Evolutionary conservation across 192 early-diverging fungal genomes (phyloP).

Genomic region (Chytriomyces sp.): DNA sequence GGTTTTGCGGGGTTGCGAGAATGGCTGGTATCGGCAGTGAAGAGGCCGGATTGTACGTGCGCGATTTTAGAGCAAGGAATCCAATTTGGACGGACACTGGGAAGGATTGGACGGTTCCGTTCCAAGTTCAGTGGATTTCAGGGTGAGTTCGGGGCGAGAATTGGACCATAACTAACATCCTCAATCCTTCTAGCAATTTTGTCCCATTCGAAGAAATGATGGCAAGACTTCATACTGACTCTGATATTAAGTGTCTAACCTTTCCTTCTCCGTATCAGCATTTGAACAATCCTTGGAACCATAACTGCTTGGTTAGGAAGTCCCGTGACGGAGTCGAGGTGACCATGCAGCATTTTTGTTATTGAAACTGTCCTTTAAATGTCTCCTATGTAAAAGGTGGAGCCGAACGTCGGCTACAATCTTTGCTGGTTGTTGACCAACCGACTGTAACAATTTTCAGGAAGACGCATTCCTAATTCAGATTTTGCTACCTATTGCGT

Average conservation of each 20-base stretch:
- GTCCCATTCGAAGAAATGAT: slow-evolving; percentile 18
- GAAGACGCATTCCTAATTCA: too few relatives aligned
- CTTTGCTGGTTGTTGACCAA: too few relatives aligned
- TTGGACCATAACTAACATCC: neutral
- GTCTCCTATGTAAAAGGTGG: too few relatives aligned
- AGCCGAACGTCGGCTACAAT: too few relatives aligned
- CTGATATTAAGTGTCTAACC: neutral
- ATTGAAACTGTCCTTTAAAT: too few relatives aligned
- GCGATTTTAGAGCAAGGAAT: neutral
- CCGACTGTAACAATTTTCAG: too few relatives aligned
- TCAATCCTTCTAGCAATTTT: neutral
- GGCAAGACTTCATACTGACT: neutral
- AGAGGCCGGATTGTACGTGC: neutral
- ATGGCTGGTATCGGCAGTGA: slow-evolving; percentile 1
- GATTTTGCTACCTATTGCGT: too few relatives aligned
- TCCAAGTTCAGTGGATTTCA: slow-evolving; percentile 4
- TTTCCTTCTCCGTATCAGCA: neutral
- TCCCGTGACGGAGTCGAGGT: neutral
- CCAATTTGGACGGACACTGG: neutral
- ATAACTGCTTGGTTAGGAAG: neutral
- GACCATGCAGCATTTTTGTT: too few relatives aligned
- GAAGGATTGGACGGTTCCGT: neutral
- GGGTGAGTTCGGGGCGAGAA: neutral
- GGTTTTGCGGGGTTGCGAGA: slow-evolving; percentile 4
- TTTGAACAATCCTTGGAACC: neutral